A percentile compares a stretch with the other conserved stretches of the same genome.
Evolutionary conservation across 2,329 filamentous ascomycete species (phyloP).

Genomic region (Penicillium brasilianum): DNA sequence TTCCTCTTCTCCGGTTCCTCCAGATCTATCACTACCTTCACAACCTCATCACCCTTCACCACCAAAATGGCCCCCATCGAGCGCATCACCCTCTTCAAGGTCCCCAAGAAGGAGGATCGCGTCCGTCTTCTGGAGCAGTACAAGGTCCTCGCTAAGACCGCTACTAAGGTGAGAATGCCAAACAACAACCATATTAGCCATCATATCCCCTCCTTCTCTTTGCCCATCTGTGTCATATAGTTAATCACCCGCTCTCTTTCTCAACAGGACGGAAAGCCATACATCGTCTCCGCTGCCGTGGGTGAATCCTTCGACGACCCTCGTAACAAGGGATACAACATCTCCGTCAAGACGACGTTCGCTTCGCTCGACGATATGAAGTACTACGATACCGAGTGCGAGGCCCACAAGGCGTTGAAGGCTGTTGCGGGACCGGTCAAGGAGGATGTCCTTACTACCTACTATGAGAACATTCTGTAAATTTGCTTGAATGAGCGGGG

Average conservation of each 20-base stretch:
- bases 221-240: too few relatives aligned
- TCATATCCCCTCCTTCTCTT: too few relatives aligned
- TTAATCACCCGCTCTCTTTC: background rate
- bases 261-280: slow-evolving; percentile 69
- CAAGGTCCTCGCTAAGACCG: slow-evolving; percentile 49
- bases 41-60: background rate
- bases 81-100: slow-evolving; percentile 60
- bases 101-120: slow-evolving; percentile 53
- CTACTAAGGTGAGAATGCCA: slow-evolving; percentile 47
- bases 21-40: background rate
- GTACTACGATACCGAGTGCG: slow-evolving; percentile 68
- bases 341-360: slow-evolving; percentile 68
- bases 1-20: background rate
- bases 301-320: slow-evolving; percentile 61
- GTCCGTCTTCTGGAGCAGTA: slow-evolving; percentile 52
- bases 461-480: slow-evolving; percentile 44
- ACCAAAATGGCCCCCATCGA: slow-evolving; percentile 50
- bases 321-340: slow-evolving; percentile 68
- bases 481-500: background rate
- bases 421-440: slow-evolving; percentile 37
- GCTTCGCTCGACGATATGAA: slow-evolving; percentile 69
- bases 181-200: too few relatives aligned
- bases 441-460: slow-evolving; percentile 46
- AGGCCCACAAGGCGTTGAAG: slow-evolving; percentile 59
- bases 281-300: slow-evolving; percentile 66